phyloP scores from a whole-genome alignment of 2,329 filamentous ascomycete species.

The Parastagonospora nodorum region DNA sequence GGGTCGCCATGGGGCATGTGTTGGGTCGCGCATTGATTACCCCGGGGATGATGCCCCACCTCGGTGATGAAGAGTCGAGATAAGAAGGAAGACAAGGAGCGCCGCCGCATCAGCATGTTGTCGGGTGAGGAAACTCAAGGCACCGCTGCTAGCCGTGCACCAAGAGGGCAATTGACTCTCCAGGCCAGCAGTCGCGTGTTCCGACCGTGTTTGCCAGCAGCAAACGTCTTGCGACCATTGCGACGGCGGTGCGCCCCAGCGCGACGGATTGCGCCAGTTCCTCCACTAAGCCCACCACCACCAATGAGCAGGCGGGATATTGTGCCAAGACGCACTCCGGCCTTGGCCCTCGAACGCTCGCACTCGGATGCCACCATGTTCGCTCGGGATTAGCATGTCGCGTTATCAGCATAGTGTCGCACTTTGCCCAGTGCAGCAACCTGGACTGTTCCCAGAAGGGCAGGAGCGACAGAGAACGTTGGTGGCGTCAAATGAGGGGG shows the following conservation, averaged over 20 bases:
- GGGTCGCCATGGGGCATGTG: not conserved
- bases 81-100: conserved; percentile 1
- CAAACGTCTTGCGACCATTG: not conserved
- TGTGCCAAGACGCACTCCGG: not conserved
- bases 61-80: not conserved
- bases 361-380: too few species aligned
- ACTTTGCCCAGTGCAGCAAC: not conserved
- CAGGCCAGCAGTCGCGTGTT: not conserved
- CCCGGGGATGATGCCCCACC: not conserved
- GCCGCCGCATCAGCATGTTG: not conserved
- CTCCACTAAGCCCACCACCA: not conserved
- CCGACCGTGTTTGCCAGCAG: not conserved
- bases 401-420: conserved; percentile 1
- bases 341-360: not conserved
- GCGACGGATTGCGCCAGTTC: not conserved
- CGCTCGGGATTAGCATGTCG: not conserved
- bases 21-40: not conserved
- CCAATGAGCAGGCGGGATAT: not conserved
- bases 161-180: not conserved
- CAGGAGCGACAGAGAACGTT: conserved; percentile 1
- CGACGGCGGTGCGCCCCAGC: not conserved
- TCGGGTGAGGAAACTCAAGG: not conserved
- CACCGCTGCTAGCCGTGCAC: not conserved
- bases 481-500: conserved; percentile 4
- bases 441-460: not conserved